Evolutionary conservation across 2,329 filamentous ascomycete species (phyloP).

Genomic region (Ustulina deusta): DNA sequence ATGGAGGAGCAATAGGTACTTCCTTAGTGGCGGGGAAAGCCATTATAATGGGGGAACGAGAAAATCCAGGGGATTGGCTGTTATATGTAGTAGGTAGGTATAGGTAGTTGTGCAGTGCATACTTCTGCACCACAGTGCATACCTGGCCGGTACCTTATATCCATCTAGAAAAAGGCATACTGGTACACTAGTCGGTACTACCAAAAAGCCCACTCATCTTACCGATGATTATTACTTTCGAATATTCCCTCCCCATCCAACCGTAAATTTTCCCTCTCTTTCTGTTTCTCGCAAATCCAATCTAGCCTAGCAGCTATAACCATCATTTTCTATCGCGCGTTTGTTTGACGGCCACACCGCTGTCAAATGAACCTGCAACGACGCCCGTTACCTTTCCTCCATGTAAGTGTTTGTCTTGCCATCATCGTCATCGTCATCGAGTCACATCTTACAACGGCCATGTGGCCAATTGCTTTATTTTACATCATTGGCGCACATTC

Average conservation of each 20-base stretch:
- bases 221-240: slow-evolving; percentile 26
- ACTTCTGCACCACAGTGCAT: too few species aligned
- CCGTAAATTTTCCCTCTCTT: neutral
- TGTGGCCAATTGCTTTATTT: neutral
- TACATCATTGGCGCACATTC: neutral
- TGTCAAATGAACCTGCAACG: slow-evolving; percentile 99
- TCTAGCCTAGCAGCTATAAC: slow-evolving; percentile 36
- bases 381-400: slow-evolving; percentile 68
- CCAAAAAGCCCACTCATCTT: slow-evolving; percentile 20
- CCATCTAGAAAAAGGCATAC: neutral
- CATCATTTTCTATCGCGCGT: slow-evolving; percentile 71
- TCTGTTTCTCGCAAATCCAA: slow-evolving; percentile 21
- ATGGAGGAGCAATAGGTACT: neutral
- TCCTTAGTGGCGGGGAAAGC: neutral
- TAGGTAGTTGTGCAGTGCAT: too few species aligned
- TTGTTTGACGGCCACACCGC: slow-evolving; percentile 86
- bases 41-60: neutral
- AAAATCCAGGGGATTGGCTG: neutral
- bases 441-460: slow-evolving; percentile 9
- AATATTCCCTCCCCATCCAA: slow-evolving; percentile 24
- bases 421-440: slow-evolving; percentile 46
- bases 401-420: slow-evolving; percentile 64
- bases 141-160: neutral
- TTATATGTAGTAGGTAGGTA: too few species aligned
- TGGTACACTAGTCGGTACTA: neutral